Conservation (phyloP, 768 basidiomycete genomes). For the Ramaria sp. region DNA sequence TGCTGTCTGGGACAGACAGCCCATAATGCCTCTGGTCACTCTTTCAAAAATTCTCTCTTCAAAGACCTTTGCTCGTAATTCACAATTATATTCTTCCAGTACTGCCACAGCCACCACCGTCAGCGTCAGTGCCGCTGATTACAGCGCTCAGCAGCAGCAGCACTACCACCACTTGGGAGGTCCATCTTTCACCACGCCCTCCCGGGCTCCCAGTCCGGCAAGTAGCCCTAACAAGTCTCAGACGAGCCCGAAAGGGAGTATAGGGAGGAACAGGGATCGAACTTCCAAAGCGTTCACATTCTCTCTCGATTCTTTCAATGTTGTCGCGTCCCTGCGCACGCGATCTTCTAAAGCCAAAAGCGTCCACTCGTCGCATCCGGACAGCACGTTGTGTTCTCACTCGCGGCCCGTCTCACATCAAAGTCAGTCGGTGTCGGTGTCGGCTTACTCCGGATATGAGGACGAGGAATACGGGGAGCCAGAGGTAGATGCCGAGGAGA, state of each 20-base stretch:
- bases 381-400: neutral
- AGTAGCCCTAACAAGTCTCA: neutral
- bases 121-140: no score
- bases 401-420: neutral
- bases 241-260: neutral
- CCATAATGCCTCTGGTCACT: slow-evolving; percentile 6
- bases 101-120: no score
- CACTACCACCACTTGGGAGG: neutral
- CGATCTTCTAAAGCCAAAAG: neutral
- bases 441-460: slow-evolving; percentile 4
- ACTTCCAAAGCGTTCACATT: slow-evolving; percentile 2
- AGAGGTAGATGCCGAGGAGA: slow-evolving; percentile 8
- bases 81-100: neutral
- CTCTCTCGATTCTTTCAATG: slow-evolving; percentile 5
- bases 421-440: no score
- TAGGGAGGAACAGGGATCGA: neutral
- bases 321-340: slow-evolving; percentile 1
- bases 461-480: slow-evolving; percentile 8
- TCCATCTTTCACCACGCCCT: no score
- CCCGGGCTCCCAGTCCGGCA: neutral
- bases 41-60: slow-evolving; percentile 5
- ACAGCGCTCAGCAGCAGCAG: neutral
- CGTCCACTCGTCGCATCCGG: neutral
- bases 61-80: neutral
- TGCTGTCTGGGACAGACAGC: slow-evolving; percentile 7